Evolutionary conservation across 768 basidiomycete species (phyloP).

Genomic region (Termitomyces sp.): DNA sequence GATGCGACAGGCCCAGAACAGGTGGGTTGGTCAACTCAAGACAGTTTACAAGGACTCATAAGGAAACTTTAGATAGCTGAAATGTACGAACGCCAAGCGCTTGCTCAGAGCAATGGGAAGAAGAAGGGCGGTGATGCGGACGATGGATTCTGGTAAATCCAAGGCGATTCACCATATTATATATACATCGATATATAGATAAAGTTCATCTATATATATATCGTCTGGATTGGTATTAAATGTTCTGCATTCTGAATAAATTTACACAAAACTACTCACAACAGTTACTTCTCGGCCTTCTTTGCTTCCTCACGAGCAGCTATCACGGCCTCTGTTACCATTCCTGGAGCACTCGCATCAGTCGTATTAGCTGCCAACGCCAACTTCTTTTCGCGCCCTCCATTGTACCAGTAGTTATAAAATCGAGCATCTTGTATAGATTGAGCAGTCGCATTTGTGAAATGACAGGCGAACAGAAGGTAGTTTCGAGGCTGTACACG

Average conservation of each 20-base stretch:
- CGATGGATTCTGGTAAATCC: slow-evolving; percentile 73
- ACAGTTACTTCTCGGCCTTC: slow-evolving; percentile 25
- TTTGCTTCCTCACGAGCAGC: slow-evolving; percentile 39
- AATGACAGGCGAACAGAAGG: slow-evolving; percentile 90
- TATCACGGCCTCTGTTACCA: slow-evolving; percentile 49
- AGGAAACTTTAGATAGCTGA: slow-evolving; percentile 66
- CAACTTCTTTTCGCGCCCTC: slow-evolving; percentile 76
- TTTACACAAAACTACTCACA: not conserved
- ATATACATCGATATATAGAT: slow-evolving; percentile 15
- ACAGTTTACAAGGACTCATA: slow-evolving; percentile 1
- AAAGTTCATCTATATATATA: slow-evolving; percentile 16
- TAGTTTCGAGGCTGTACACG: slow-evolving; percentile 95
- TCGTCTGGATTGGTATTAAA: slow-evolving; percentile 9
- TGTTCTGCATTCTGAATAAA: not conserved
- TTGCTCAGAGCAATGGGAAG: slow-evolving; percentile 72
- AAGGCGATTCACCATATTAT: slow-evolving; percentile 5
- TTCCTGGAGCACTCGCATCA: slow-evolving; percentile 30
- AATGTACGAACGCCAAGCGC: slow-evolving; percentile 87
- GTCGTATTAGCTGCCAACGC: slow-evolving; percentile 27
- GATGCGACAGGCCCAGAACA: slow-evolving; percentile 93
- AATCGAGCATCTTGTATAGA: slow-evolving; percentile 81
- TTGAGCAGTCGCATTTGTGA: slow-evolving; percentile 88
- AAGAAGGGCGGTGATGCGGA: slow-evolving; percentile 70
- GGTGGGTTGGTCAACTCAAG: slow-evolving; percentile 37
- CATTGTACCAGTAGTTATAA: slow-evolving; percentile 86